Evolutionary conservation across 805 yeast genomes (phyloP), one percentile per base, ranked within the genome.

Genomic region (Danielia reshetovae): DNA sequence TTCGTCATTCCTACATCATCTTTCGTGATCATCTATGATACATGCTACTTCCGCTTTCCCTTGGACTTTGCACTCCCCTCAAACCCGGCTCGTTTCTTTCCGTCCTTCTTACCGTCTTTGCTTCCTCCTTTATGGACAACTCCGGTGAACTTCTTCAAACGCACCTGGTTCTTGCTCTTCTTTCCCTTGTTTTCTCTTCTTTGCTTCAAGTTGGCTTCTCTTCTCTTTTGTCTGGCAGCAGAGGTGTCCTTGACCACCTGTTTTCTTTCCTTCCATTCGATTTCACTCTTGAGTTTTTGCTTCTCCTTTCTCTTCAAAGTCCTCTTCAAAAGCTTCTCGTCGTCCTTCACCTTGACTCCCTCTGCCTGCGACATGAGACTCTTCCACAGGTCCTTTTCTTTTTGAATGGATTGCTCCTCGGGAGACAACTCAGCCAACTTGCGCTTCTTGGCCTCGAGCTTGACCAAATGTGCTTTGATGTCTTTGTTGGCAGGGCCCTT

Each of bases 241-340:
- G 84, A 80, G 24, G 81, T 79, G 48, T 81, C 85, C 39, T 77
- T 76, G 10, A 93, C 96, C 24, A 73, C 73, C 49, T 81, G 84
- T 56, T 85, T 81, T 46, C 99, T 77, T 33, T 90, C 97, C 45
- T 67, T 74, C 99, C 99, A 93, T 60, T 90, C 95, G 33, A 77
- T 67, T 51, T 87, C 95, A 38, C 94, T 82, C 67, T 81, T 85
- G 53, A 85, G 75, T 69, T 93, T 93, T 54, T 74, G 73, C 42
- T 84, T 78, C 49, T 86, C 90, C 55, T 87, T 85, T 49, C 84
- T 74, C 65, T 84, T 88, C 42, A 90, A 60, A 2, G 97, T 85
- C 59, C 86, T 90, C 52, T 81, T 82, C 60, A 93, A 73, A 49
- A 93, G 65, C 54, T 78, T 81, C 57, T 90, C 97, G 59, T 90